Evolutionary conservation across 2,329 filamentous ascomycete genomes (phyloP), one percentile per base, ranked within the genome.

Genomic region (Nemania diffusa): DNA sequence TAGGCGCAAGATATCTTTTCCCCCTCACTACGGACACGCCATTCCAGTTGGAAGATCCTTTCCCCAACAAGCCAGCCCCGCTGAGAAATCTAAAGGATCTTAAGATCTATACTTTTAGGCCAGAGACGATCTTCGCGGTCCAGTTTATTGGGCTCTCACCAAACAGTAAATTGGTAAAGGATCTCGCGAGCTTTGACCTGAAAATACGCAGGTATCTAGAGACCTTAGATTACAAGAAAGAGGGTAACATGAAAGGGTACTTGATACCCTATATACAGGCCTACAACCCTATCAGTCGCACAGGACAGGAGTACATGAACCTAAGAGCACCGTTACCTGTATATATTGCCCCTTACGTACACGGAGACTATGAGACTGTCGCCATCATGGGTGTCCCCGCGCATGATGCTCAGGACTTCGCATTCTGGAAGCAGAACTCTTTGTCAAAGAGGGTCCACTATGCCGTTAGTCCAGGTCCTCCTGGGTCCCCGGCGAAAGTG

Each of bases 341-440:
- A 5, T 97, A 91, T 74, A 91, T 92, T 24, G 92, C 94, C 9
- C 90, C 93, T 0, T 97, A 97, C 75, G 94, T 97, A 11, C 83
- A 97, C 5, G 91, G 91, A 27, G 92, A 94, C 75, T 96, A 97
- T 72, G 93, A 93, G 17, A 91, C 94, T 71, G 93, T 93, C 0
- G 93, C 93, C 9, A 91, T 97, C 1, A 97, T 97, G 93, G 94
- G 94, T 50, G 94, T 97, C 7, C 94, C 94, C 0, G 94, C 90
- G 1, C 94, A 97, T 75, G 94, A 97, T 78, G 76, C 84, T 4
- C 87, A 93, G 59, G 94, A 97, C 73, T 84, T 92, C 78, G 86
- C 87, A 1, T 97, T 97, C 77, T 97, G 93, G 91, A 88, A 85
- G 72, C 83, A 89, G 65, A 93, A 97, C 71, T 83, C 86, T 32